These are phyloP conservation scores for Nigrospora oryzae DNA, from an alignment of 2,329 filamentous ascomycete genomes.

Conservation along the genomic window DNA sequence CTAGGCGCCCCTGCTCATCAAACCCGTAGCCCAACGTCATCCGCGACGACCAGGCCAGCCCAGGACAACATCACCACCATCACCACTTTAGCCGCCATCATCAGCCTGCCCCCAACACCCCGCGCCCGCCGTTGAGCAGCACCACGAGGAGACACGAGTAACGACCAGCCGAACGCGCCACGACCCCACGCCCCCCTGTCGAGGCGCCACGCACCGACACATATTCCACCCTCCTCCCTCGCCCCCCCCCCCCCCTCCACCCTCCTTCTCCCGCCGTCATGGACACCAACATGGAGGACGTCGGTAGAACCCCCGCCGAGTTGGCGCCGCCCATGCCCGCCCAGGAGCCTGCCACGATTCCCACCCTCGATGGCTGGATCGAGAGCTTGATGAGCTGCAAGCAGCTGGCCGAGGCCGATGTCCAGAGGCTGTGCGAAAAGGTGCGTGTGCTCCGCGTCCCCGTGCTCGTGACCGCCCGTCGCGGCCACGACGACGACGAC, in stretches of 20 bases:
- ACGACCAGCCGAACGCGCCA: not conserved
- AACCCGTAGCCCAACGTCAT: too few relatives aligned
- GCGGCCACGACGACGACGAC: slow-evolving; percentile 8
- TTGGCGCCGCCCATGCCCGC: slow-evolving; percentile 56
- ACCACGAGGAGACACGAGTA: too few relatives aligned
- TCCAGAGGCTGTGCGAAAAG: slow-evolving; percentile 96
- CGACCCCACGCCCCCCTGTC: not conserved
- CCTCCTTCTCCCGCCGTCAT: slow-evolving; percentile 36
- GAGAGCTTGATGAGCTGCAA: slow-evolving; percentile 98
- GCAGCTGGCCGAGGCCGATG: slow-evolving; percentile 88
- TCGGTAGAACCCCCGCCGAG: slow-evolving; percentile 75
- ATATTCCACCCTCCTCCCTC: not conserved
- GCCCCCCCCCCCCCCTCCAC: not conserved
- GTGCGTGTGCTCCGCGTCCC: slow-evolving; percentile 39
- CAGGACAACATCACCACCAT: too few relatives aligned
- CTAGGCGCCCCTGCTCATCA: too few relatives aligned
- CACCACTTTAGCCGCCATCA: too few relatives aligned
- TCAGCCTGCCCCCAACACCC: too few relatives aligned
- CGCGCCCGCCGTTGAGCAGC: too few relatives aligned
- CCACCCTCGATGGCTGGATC: slow-evolving; percentile 95
- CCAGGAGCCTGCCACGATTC: slow-evolving; percentile 77
- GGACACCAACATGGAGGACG: slow-evolving; percentile 99
- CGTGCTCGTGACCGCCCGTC: not conserved
- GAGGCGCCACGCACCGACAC: not conserved
- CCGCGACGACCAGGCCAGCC: too few relatives aligned